A percentile compares a stretch with the other conserved stretches of the same genome.
phyloP scores from a whole-genome alignment of 2,329 filamentous ascomycete genomes.

The Aspergillus tubingensis region DNA sequence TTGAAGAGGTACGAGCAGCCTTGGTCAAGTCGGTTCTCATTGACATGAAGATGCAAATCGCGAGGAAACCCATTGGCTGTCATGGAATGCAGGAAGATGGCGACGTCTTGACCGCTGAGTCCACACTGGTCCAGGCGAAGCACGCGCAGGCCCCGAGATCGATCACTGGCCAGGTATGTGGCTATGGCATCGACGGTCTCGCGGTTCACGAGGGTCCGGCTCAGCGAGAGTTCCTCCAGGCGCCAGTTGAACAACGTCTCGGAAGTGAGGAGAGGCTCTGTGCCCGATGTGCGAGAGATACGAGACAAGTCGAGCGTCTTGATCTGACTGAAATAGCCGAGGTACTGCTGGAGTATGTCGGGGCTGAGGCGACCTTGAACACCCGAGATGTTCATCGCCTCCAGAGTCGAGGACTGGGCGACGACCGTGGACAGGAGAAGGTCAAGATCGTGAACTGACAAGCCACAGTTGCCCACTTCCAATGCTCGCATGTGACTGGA shows the following conservation, averaged over 20 bases:
- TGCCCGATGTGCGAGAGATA: slow-evolving; percentile 63
- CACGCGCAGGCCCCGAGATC: slow-evolving; percentile 62
- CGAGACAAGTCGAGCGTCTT: slow-evolving; percentile 67
- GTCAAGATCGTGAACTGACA: slow-evolving; percentile 53
- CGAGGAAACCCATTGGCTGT: slow-evolving; percentile 54
- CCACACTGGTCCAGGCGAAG: slow-evolving; percentile 68
- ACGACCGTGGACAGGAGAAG: slow-evolving; percentile 65
- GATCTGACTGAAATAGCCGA: slow-evolving; percentile 67
- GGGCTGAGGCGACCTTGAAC: slow-evolving; percentile 67
- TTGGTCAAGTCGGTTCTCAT: slow-evolving; percentile 56
- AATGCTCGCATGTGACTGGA: slow-evolving; percentile 67
- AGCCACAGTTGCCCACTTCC: slow-evolving; percentile 65
- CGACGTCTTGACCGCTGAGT: slow-evolving; percentile 65
- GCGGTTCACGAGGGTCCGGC: slow-evolving; percentile 63
- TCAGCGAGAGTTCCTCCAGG: slow-evolving; percentile 66
- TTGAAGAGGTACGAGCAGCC: slow-evolving; percentile 47
- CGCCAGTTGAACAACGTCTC: slow-evolving; percentile 69
- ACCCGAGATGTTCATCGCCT: slow-evolving; percentile 67
- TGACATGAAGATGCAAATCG: slow-evolving; percentile 66
- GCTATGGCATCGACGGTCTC: slow-evolving; percentile 66
- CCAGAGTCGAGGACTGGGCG: slow-evolving; percentile 66
- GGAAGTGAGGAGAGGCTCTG: slow-evolving; percentile 64
- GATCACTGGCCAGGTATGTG: slow-evolving; percentile 62
- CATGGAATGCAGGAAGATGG: slow-evolving; percentile 66
- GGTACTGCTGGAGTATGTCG: slow-evolving; percentile 64